A percentile compares a stretch with the other conserved stretches of the same genome.
These are phyloP conservation scores for Ceratocystiopsis sp. DNA, from an alignment of 2,329 filamentous ascomycete species.

Conservation along the genomic window DNA sequence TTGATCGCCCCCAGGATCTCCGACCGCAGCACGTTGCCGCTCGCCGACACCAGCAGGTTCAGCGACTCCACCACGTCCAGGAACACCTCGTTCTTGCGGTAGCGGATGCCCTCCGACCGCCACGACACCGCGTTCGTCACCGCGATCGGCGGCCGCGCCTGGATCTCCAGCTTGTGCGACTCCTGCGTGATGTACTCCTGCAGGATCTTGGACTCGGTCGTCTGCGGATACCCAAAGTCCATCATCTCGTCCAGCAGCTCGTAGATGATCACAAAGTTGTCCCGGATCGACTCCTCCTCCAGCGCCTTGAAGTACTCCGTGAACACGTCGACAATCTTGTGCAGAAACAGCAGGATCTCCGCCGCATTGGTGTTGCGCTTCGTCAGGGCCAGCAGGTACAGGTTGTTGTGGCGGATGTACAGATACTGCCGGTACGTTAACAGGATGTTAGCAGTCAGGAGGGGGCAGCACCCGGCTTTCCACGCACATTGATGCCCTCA, in stretches of 20 bases:
- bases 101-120: constrained; percentile 94
- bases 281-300: constrained; percentile 94
- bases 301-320: constrained; percentile 99
- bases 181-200: constrained; percentile 99
- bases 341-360: constrained; percentile 93
- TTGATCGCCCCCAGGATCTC: constrained; percentile 96
- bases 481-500: constrained; percentile 81
- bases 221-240: constrained; percentile 99
- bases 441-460: too few relatives aligned
- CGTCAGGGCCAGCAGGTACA: constrained; percentile 91
- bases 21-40: constrained; percentile 85
- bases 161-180: constrained; percentile 94
- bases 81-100: constrained; percentile 99
- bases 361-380: constrained; percentile 98
- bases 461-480: too few relatives aligned
- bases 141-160: constrained; percentile 88
- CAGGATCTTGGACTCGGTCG: constrained; percentile 93
- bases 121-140: constrained; percentile 97
- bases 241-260: constrained; percentile 99
- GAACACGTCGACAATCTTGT: constrained; percentile 97
- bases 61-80: constrained; percentile 92
- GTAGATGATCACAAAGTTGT: constrained; percentile 99
- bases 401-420: constrained; percentile 98
- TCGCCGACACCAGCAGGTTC: constrained; percentile 85
- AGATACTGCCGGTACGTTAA: constrained; percentile 49